phyloP scores from a whole-genome alignment of 2,329 filamentous ascomycete species.

The Neocucurbitaria cava region DNA sequence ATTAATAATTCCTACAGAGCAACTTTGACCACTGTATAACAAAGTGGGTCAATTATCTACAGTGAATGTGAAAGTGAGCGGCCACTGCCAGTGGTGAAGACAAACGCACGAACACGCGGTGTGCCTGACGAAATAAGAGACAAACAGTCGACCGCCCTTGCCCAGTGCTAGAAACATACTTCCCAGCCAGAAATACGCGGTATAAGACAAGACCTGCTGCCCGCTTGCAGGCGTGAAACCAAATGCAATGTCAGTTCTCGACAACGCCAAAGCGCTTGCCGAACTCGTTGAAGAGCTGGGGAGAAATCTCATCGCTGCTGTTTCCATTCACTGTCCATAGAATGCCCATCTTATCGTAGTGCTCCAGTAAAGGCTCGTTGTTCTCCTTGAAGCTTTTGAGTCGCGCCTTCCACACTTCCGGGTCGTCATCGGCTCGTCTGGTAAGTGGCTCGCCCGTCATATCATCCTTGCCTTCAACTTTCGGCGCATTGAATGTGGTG shows the following conservation, averaged over 20 bases:
- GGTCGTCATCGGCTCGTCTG: slow-evolving; percentile 83
- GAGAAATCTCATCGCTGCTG: slow-evolving; percentile 93
- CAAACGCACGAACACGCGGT: slow-evolving; percentile 3
- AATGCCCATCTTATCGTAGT: slow-evolving; percentile 85
- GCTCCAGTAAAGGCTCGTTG: slow-evolving; percentile 82
- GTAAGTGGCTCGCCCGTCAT: slow-evolving; percentile 86
- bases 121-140: slow-evolving; percentile 1
- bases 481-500: slow-evolving; percentile 87
- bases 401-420: slow-evolving; percentile 82
- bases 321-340: slow-evolving; percentile 87
- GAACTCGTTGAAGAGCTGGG: slow-evolving; percentile 85
- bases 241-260: slow-evolving; percentile 20
- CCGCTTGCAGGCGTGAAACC: slow-evolving; percentile 1
- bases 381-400: slow-evolving; percentile 87
- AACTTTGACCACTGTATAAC: slow-evolving; percentile 5
- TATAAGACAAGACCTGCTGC: slow-evolving; percentile 1
- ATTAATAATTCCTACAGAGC: slow-evolving; percentile 12
- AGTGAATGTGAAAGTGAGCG: slow-evolving; percentile 24
- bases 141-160: neutral
- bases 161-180: neutral
- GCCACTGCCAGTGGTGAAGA: slow-evolving; percentile 11
- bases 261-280: slow-evolving; percentile 70
- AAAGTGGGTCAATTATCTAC: slow-evolving; percentile 19
- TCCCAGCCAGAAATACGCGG: slow-evolving; percentile 2
- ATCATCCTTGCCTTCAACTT: slow-evolving; percentile 82